Evolutionary conservation across 345 rosid genomes (phyloP).

Genomic region (Linum usitatissimum): DNA sequence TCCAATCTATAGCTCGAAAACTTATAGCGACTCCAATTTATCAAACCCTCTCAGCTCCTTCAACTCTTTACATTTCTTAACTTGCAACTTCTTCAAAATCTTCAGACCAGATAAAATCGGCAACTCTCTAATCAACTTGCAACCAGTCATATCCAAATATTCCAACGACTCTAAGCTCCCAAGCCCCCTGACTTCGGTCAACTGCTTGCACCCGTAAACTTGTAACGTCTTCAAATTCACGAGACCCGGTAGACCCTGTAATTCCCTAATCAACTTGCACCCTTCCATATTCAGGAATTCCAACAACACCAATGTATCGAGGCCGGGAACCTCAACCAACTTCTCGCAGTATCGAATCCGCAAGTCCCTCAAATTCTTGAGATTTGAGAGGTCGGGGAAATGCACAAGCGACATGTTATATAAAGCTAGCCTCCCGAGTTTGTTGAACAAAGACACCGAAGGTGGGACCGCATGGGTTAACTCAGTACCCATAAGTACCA

Average conservation of each 20-base stretch:
- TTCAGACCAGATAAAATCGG: not conserved
- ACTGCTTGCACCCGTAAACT: not conserved
- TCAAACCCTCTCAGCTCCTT: not conserved
- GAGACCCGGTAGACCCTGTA: not conserved
- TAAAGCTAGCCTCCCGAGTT: not conserved
- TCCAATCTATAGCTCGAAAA: no score
- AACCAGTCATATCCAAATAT: not conserved
- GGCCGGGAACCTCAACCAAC: not conserved
- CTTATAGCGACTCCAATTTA: not conserved
- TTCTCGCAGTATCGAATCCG: not conserved
- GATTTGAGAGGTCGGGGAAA: not conserved
- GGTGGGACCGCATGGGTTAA: not conserved
- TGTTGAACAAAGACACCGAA: not conserved
- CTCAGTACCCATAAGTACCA: not conserved
- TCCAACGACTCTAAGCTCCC: not conserved
- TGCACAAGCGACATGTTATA: not conserved
- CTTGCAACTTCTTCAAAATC: not conserved
- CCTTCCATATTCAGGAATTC: not conserved
- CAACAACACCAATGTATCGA: not conserved
- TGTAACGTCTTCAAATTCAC: no score
- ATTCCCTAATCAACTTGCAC: not conserved
- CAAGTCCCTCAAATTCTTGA: not conserved
- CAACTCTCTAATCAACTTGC: not conserved
- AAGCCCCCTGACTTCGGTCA: not conserved
- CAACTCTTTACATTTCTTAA: not conserved